phyloP scores from a whole-genome alignment of 148 eudicot species.

The Gaultheria prostrata region DNA sequence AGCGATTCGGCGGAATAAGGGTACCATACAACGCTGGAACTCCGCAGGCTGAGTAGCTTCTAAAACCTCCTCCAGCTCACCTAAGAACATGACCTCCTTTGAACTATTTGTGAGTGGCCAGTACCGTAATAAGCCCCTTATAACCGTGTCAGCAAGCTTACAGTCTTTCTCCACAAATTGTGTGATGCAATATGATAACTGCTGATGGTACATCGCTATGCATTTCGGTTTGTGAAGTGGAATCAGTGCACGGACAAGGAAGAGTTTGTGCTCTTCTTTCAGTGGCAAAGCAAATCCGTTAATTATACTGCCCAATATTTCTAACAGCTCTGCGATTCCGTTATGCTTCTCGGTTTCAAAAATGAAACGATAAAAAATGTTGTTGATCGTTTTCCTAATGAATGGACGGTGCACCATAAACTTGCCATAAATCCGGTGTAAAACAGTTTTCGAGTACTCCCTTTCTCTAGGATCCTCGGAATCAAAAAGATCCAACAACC shows the following conservation, averaged over 20 bases:
- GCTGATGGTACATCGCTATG: constrained; percentile 82
- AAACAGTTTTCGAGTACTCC: constrained; percentile 78
- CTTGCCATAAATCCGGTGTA: constrained; percentile 84
- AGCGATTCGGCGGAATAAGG: constrained; percentile 64
- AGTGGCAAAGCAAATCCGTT: constrained; percentile 90
- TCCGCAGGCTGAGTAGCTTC: constrained; percentile 89
- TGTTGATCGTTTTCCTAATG: constrained; percentile 80
- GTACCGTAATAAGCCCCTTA: constrained; percentile 76
- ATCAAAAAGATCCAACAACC: constrained; percentile 74
- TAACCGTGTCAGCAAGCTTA: constrained; percentile 87
- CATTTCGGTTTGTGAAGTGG: constrained; percentile 91
- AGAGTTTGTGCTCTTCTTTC: constrained; percentile 90
- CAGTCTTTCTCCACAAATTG: constrained; percentile 92
- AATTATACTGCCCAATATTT: constrained; percentile 85
- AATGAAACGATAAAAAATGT: constrained; percentile 77
- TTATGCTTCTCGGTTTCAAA: constrained; percentile 89
- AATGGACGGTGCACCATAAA: constrained; percentile 92
- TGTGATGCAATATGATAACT: constrained; percentile 79
- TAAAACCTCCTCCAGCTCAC: constrained; percentile 88
- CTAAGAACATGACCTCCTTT: constrained; percentile 89
- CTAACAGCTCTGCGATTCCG: constrained; percentile 86
- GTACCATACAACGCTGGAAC: constrained; percentile 88
- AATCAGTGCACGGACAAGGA: constrained; percentile 72
- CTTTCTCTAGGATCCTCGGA: constrained; percentile 91
- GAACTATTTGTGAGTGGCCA: constrained; percentile 97